Percentiles rank a stretch among this genome's conserved stretches.
Conservation (phyloP, 768 basidiomycete species). For the Mycena indigotica region DNA sequence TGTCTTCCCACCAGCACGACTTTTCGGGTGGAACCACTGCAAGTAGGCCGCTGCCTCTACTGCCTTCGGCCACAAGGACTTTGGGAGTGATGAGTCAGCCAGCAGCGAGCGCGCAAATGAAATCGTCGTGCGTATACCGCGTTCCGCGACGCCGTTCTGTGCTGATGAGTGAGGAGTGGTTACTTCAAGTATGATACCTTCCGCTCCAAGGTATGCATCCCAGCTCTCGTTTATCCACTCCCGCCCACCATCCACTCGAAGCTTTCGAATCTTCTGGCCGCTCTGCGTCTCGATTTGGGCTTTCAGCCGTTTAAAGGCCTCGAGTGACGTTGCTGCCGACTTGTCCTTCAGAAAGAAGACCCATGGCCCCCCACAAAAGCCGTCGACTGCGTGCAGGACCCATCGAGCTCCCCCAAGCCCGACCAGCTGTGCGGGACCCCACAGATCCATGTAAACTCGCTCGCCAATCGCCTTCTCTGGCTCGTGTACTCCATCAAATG, state of each 20-base stretch:
- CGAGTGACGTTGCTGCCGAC: neutral
- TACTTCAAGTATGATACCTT: conserved; percentile 15
- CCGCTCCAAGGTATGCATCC: neutral
- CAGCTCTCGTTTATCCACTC: conserved; percentile 7
- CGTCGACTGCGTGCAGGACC: neutral
- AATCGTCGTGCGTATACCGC: conserved; percentile 28
- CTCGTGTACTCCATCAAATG: conserved; percentile 8
- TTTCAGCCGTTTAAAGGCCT: neutral
- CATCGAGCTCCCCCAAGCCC: neutral
- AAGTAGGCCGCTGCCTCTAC: conserved; percentile 22
- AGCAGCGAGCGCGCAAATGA: conserved; percentile 29
- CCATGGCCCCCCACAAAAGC: neutral
- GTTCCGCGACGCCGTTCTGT: conserved; percentile 35
- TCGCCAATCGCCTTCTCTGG: conserved; percentile 6
- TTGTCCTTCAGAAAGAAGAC: neutral
- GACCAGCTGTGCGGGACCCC: conserved; percentile 5
- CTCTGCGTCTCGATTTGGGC: conserved; percentile 3
- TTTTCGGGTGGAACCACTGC: conserved; percentile 10
- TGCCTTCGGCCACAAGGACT: conserved; percentile 22
- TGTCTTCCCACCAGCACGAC: conserved; percentile 8
- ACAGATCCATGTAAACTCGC: conserved; percentile 10
- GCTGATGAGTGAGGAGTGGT: conserved; percentile 31
- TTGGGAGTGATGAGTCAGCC: conserved; percentile 23
- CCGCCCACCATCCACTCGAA: conserved; percentile 1
- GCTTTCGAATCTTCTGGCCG: neutral